Percentiles rank a stretch among this genome's conserved stretches.
phyloP scores from a whole-genome alignment of 1,139 yeast species.

The Sugiyamaella xylanicola region DNA sequence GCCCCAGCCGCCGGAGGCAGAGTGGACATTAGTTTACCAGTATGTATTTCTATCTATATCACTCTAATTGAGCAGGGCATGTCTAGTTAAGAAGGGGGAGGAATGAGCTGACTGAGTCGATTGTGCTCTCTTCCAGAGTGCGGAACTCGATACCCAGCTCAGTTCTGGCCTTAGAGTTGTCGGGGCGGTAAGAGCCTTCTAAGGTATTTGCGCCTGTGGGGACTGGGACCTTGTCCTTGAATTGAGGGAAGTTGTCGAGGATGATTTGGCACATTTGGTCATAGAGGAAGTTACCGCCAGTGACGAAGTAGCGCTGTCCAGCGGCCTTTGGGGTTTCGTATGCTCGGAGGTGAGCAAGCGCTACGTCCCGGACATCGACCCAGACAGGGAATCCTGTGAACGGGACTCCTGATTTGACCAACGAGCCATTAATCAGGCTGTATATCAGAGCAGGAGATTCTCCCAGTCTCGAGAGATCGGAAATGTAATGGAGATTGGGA shows the following conservation, averaged over 20 bases:
- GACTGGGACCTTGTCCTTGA: constrained; percentile 41
- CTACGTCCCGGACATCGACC: constrained; percentile 58
- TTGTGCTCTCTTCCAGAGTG: background rate
- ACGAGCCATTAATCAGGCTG: background rate
- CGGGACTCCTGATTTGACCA: constrained; percentile 25
- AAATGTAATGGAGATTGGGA: constrained; percentile 43
- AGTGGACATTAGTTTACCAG: too few species aligned
- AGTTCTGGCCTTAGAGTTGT: background rate
- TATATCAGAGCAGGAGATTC: constrained; percentile 2
- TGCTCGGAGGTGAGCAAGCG: constrained; percentile 52
- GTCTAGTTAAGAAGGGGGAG: background rate
- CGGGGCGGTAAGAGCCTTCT: background rate
- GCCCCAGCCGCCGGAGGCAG: constrained; percentile 5
- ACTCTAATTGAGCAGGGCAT: too few species aligned
- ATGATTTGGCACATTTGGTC: constrained; percentile 45
- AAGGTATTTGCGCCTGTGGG: background rate
- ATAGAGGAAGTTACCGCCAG: constrained; percentile 42
- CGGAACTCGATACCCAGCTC: background rate
- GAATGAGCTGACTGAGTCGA: background rate
- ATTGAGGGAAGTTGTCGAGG: constrained; percentile 41
- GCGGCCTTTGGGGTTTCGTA: constrained; percentile 42
- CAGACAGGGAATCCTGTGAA: constrained; percentile 25
- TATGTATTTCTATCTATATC: too few species aligned
- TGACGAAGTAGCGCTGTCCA: constrained; percentile 49
- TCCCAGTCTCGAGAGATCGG: constrained; percentile 32